Percentiles rank a stretch among this genome's conserved stretches.
These are phyloP conservation scores for Saccharomyces pastorianus DNA, from an alignment of 1,139 yeast genomes.

Conservation along the genomic window DNA sequence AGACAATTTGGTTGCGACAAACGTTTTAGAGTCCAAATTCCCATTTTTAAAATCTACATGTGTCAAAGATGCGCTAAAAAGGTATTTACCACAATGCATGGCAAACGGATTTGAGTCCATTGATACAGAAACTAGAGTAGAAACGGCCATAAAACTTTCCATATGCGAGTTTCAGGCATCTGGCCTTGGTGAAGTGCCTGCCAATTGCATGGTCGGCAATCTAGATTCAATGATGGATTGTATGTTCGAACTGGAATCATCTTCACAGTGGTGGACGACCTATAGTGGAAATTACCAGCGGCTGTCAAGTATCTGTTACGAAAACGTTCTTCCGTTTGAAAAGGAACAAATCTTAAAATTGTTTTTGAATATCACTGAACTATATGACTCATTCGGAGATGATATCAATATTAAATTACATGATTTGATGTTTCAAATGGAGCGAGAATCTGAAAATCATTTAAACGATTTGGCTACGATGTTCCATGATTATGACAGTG, in stretches of 20 bases:
- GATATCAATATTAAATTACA: not conserved
- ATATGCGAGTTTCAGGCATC: constrained; percentile 49
- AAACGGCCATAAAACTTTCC: constrained; percentile 44
- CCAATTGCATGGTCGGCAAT: constrained; percentile 11
- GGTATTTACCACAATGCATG: constrained; percentile 29
- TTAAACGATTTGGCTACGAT: constrained; percentile 1
- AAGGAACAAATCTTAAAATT: constrained; percentile 43
- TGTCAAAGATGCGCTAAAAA: constrained; percentile 27
- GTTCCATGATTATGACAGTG: constrained; percentile 7
- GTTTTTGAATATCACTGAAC: constrained; percentile 41
- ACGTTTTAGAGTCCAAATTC: constrained; percentile 11
- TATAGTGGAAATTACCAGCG: constrained; percentile 51
- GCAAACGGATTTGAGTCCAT: constrained; percentile 27
- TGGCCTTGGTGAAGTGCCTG: constrained; percentile 18
- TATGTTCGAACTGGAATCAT: constrained; percentile 35
- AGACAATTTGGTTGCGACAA: not conserved
- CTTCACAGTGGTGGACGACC: constrained; percentile 54
- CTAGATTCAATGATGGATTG: constrained; percentile 31
- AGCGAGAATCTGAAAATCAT: not conserved
- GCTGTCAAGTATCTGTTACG: constrained; percentile 42
- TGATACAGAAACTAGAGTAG: constrained; percentile 24
- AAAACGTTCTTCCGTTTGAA: constrained; percentile 44
- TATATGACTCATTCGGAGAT: constrained; percentile 16
- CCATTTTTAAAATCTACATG: constrained; percentile 27
- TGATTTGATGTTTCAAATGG: not conserved